These are phyloP conservation scores for Tolypocladium endophyticum DNA, from an alignment of 2,329 filamentous ascomycete genomes.

Conservation along the genomic window DNA sequence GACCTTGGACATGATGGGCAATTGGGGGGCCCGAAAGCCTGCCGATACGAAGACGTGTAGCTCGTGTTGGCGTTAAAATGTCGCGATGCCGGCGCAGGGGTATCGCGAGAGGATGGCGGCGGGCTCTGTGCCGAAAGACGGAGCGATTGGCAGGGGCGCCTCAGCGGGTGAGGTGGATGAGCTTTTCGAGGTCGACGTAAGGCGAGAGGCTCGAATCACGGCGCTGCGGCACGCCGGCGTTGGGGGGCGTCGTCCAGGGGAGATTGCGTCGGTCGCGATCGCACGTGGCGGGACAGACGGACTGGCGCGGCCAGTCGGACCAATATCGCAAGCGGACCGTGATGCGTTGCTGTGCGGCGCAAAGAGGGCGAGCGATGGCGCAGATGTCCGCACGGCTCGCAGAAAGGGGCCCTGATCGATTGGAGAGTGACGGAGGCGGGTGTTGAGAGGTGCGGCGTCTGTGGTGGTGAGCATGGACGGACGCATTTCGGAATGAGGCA, in stretches of 20 bases:
- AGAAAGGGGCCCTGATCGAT: background rate
- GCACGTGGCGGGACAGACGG: background rate
- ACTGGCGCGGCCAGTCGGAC: background rate
- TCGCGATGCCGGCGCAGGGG: background rate
- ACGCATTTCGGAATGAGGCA: background rate
- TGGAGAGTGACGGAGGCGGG: background rate
- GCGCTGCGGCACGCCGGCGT: background rate
- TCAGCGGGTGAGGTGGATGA: background rate
- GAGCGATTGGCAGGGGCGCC: background rate
- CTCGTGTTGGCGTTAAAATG: background rate
- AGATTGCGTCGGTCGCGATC: background rate
- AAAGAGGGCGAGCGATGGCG: background rate
- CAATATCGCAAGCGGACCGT: background rate
- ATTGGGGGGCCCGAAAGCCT: slow-evolving; percentile 5
- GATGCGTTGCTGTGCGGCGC: background rate
- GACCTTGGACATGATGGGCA: slow-evolving; percentile 77
- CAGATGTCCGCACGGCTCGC: background rate
- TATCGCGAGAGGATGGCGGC: background rate
- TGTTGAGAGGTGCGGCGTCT: background rate
- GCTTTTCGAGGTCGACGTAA: background rate
- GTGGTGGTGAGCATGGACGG: background rate
- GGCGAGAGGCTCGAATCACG: background rate
- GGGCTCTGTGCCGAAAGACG: background rate
- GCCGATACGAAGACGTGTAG: background rate
- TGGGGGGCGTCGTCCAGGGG: background rate